Conservation (phyloP, 2,329 filamentous ascomycete species). For the Chaetothyriales sp. region DNA sequence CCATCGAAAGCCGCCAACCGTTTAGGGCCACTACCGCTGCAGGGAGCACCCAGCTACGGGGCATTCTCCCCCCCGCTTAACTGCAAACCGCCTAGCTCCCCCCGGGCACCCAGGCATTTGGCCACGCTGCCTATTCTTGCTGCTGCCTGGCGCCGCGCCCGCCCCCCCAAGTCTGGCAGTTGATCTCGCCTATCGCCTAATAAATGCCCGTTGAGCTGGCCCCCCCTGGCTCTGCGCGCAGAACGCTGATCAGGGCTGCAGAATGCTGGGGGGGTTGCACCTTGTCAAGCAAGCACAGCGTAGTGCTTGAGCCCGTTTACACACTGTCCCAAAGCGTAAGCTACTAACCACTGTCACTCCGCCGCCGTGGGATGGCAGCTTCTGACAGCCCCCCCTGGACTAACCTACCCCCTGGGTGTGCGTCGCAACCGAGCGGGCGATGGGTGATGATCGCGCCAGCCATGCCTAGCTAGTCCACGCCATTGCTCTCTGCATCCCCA, state of each 20-base stretch:
- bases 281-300: too few relatives aligned
- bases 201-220: neutral
- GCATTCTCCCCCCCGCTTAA: neutral
- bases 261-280: neutral
- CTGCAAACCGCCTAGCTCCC: neutral
- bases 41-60: neutral
- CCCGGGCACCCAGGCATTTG: neutral
- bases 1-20: neutral
- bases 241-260: neutral
- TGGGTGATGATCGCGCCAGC: too few relatives aligned
- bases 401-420: neutral
- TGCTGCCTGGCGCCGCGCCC: too few relatives aligned
- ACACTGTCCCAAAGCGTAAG: too few relatives aligned
- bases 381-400: neutral
- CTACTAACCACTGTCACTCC: too few relatives aligned
- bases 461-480: too few relatives aligned
- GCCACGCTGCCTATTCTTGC: neutral
- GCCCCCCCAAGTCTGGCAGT: neutral
- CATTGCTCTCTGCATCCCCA: too few relatives aligned
- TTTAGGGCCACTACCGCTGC: neutral
- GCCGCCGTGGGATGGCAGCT: neutral
- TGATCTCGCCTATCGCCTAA: neutral
- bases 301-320: too few relatives aligned
- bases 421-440: too few relatives aligned
- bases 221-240: neutral